Percentiles rank a stretch among this genome's conserved stretches.
phyloP scores from a whole-genome alignment of 1,284 basidiomycete species.

The Marasmius fiardii region DNA sequence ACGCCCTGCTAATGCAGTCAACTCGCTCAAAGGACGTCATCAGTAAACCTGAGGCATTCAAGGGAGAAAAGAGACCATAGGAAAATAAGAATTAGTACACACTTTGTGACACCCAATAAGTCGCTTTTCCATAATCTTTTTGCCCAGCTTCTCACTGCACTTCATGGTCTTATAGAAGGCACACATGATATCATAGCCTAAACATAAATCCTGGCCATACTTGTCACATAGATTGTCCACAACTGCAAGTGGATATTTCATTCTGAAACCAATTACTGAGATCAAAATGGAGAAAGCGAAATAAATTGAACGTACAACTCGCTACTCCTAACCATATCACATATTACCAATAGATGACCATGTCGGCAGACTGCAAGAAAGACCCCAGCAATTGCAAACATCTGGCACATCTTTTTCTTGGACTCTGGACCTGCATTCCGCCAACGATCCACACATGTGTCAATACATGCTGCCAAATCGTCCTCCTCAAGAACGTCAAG shows the following conservation, averaged over 20 bases:
- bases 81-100: too few relatives aligned
- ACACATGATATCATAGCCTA: conserved; percentile 8
- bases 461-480: too few relatives aligned
- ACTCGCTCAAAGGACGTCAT: too few relatives aligned
- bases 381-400: conserved; percentile 29
- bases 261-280: too few relatives aligned
- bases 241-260: conserved; percentile 9
- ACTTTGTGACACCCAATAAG: too few relatives aligned
- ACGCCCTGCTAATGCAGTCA: too few relatives aligned
- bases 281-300: too few relatives aligned
- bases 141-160: conserved; percentile 12
- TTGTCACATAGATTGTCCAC: not conserved
- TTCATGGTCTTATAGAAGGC: not conserved
- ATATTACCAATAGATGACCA: conserved; percentile 26
- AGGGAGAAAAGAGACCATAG: too few relatives aligned
- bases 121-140: conserved; percentile 21
- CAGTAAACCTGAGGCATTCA: too few relatives aligned
- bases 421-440: conserved; percentile 22
- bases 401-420: conserved; percentile 27
- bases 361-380: conserved; percentile 31
- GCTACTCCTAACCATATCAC: conserved; percentile 33
- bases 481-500: too few relatives aligned
- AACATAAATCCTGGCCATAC: not conserved
- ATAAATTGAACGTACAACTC: conserved; percentile 27
- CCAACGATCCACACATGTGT: conserved; percentile 19